phyloP scores from a whole-genome alignment of 352 stramenopile species.

The Globisporangium perplexum region DNA sequence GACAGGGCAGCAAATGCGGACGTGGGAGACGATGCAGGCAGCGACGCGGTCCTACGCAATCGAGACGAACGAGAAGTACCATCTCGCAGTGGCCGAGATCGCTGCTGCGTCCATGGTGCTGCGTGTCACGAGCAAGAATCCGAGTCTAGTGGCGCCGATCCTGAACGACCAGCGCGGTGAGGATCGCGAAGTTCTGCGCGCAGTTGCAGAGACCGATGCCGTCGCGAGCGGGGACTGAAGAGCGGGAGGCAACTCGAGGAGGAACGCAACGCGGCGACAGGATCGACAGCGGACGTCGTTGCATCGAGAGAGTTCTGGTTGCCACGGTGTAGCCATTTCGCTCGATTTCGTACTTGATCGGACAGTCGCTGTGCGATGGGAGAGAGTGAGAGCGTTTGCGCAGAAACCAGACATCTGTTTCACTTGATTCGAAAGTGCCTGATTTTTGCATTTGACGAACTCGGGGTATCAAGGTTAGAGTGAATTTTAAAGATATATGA shows the following conservation, averaged over 20 bases:
- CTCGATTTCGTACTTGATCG: neutral
- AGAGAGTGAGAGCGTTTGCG: neutral
- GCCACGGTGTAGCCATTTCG: too few relatives aligned
- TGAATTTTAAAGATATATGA: too few relatives aligned
- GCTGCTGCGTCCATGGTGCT: slow-evolving; percentile 1
- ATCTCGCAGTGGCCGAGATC: slow-evolving; percentile 11
- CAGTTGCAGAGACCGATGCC: neutral
- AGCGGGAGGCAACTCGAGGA: too few relatives aligned
- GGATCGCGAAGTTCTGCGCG: neutral
- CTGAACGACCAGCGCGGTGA: neutral
- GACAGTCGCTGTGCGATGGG: neutral
- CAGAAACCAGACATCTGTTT: neutral
- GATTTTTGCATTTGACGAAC: too few relatives aligned
- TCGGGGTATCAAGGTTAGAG: too few relatives aligned
- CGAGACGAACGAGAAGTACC: slow-evolving; percentile 5
- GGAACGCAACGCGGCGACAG: neutral
- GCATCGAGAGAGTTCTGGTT: neutral
- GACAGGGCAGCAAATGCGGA: neutral
- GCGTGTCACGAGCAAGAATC: neutral
- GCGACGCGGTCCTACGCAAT: neutral
- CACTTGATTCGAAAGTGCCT: too few relatives aligned
- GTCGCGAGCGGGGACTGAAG: neutral
- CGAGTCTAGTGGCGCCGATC: neutral
- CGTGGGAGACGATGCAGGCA: slow-evolving; percentile 5
- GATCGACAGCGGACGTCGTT: neutral